A percentile compares a stretch with the other conserved stretches of the same genome.
These are phyloP conservation scores for Phytophthora macrochlamydospora DNA, from an alignment of 352 stramenopile species.

Conservation along the genomic window DNA sequence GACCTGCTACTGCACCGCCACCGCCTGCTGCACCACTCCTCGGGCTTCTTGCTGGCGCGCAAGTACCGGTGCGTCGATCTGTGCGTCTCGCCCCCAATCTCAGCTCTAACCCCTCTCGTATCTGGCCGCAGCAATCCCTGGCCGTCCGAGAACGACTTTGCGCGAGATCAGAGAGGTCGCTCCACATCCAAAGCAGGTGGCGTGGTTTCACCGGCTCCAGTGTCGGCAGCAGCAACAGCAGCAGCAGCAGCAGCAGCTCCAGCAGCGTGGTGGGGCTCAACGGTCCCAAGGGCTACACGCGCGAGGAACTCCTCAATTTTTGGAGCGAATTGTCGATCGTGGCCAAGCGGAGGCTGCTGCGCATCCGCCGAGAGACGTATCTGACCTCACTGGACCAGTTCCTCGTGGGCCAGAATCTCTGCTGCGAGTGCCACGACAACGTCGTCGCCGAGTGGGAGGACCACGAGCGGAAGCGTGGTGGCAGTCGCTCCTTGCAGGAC, in stretches of 20 bases:
- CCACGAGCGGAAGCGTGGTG: constrained; percentile 66
- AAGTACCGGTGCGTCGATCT: constrained; percentile 56
- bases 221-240: too few relatives aligned
- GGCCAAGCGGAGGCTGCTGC: constrained; percentile 67
- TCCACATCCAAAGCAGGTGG: constrained; percentile 18
- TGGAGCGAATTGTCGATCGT: constrained; percentile 75
- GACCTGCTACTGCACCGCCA: constrained; percentile 67
- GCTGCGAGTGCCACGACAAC: constrained; percentile 86
- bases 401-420: constrained; percentile 77
- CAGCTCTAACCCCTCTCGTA: constrained; percentile 4
- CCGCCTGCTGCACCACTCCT: constrained; percentile 64
- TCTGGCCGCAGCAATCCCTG: constrained; percentile 31
- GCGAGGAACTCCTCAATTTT: constrained; percentile 82
- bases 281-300: constrained; percentile 58
- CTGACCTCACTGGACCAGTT: constrained; percentile 74
- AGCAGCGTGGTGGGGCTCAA: constrained; percentile 32
- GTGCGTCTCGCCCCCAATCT: not conserved
- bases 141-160: constrained; percentile 39
- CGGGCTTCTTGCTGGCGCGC: constrained; percentile 71
- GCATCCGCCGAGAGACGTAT: constrained; percentile 76
- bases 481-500: constrained; percentile 72
- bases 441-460: constrained; percentile 85
- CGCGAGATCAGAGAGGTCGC: constrained; percentile 26
- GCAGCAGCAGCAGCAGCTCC: constrained; percentile 17
- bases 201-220: constrained; percentile 20